Evolutionary conservation across 352 stramenopile genomes (phyloP), one percentile per base, ranked within the genome.

Genomic region (Pythium sp.): DNA sequence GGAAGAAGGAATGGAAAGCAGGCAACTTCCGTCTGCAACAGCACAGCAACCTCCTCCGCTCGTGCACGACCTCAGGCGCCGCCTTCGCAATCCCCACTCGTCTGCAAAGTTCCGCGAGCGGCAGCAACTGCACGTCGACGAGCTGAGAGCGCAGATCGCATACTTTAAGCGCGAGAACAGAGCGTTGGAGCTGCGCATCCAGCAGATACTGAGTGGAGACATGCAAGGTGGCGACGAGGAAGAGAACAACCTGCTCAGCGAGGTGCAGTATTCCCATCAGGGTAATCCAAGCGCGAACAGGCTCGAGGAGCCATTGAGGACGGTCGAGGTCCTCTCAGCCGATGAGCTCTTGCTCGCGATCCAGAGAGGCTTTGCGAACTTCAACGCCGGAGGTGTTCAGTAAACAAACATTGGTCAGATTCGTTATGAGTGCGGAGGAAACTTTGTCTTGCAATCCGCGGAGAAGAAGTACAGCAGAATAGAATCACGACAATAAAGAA

Each of bases 251-350:
- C 34, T 14, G 34, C 34, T 41, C 34, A 41, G 34, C 34, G 12
- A 14, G 34, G 34, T 5, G 34, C 34, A 41, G 34, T 41, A 41
- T 41, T 14, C 12, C 12, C 34, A 14, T 12, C 9, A 41, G 34
- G 34, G 8, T 41, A 1, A 41, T 41, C 22, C 51, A 57, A 11
- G n/a, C 4, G 47, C 9, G 9, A 15, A n/a, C 7, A 24, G 11
- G 2, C 20, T 14, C 18, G 26, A 38, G 53, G n/a, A 22, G 53
- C 14, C 26, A 3, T 5, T 59, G 26, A 34, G 53, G 32, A 62
- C 32, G 20, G 32, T 62, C 57, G 57, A 62, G 34, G n/a, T 62
- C n/a, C 30, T 62, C 32, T 53, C 57, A n/a, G 57, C 53, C 32
- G 34, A 62, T 12, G 57, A 62, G 57, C 57, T 62, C 20, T 22